These are phyloP conservation scores for Radiomyces spectabilis DNA, from an alignment of 192 early-diverging fungal genomes.

Conservation along the genomic window DNA sequence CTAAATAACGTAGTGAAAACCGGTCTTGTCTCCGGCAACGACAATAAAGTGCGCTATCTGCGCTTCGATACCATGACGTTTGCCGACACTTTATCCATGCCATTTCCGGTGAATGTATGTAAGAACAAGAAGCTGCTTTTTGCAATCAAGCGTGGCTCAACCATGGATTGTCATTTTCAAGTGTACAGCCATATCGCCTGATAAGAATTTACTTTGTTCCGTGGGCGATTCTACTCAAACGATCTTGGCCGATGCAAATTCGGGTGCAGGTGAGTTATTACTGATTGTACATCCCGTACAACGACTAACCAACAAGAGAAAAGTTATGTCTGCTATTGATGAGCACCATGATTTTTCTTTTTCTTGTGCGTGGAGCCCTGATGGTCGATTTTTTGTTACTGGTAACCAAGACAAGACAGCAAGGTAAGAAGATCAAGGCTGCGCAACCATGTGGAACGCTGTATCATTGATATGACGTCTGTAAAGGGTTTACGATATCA, in stretches of 20 bases:
- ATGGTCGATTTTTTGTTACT: conserved; percentile 47
- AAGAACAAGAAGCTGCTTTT: too few relatives aligned
- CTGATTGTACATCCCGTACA: neutral
- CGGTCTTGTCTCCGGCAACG: too few relatives aligned
- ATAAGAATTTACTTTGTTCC: conserved; percentile 48
- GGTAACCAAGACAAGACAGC: conserved; percentile 56
- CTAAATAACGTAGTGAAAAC: too few relatives aligned
- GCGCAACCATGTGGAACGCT: neutral
- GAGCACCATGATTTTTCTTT: conserved; percentile 67
- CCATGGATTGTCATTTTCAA: conserved; percentile 7
- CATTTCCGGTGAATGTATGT: too few relatives aligned
- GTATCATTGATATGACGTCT: conserved; percentile 19
- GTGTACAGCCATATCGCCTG: conserved; percentile 49
- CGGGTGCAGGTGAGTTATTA: conserved; percentile 31
- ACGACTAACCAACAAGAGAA: neutral
- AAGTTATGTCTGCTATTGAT: conserved; percentile 25
- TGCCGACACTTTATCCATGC: too few relatives aligned
- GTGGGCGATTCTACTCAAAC: conserved; percentile 48
- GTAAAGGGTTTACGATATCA: conserved; percentile 56
- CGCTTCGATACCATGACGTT: too few relatives aligned
- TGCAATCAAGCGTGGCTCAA: neutral
- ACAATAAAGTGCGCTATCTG: too few relatives aligned
- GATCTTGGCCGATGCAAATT: conserved; percentile 34
- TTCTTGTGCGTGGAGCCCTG: conserved; percentile 57
- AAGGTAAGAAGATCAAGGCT: conserved; percentile 8